phyloP scores from a whole-genome alignment of 306 rosid species.

The Prunus armeniaca region DNA sequence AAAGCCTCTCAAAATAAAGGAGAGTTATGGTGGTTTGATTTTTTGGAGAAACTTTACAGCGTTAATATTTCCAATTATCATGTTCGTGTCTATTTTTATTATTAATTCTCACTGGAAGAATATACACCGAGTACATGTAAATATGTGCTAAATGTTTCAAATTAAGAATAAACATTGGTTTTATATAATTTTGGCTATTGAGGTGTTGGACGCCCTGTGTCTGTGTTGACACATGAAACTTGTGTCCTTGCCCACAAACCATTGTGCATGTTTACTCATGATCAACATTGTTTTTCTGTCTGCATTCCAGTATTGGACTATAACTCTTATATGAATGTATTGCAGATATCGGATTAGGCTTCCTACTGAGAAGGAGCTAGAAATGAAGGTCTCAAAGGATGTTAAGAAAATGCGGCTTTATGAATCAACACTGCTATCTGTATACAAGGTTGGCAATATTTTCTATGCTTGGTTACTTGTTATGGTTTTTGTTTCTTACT shows the following conservation, averaged over 20 bases:
- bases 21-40: not conserved
- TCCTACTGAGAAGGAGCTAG: conserved; percentile 91
- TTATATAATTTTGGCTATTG: not conserved
- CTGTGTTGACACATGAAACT: not conserved
- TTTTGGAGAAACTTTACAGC: not conserved
- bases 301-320: conserved; percentile 8
- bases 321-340: conserved; percentile 17
- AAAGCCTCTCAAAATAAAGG: not conserved
- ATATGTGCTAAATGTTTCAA: not conserved
- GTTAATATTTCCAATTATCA: not conserved
- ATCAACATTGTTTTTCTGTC: not conserved
- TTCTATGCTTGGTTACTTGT: not conserved
- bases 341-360: conserved; percentile 90
- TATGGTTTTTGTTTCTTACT: conserved; percentile 4
- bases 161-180: not conserved
- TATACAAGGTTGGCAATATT: conserved; percentile 69
- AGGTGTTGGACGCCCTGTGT: not conserved
- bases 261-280: not conserved
- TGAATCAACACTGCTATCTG: conserved; percentile 88
- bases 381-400: conserved; percentile 91
- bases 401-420: conserved; percentile 80
- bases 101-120: not conserved
- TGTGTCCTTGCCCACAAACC: not conserved
- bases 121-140: not conserved
- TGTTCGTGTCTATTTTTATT: not conserved